These are phyloP conservation scores for Podila epigama DNA, from an alignment of 192 early-diverging fungal species.

Conservation along the genomic window DNA sequence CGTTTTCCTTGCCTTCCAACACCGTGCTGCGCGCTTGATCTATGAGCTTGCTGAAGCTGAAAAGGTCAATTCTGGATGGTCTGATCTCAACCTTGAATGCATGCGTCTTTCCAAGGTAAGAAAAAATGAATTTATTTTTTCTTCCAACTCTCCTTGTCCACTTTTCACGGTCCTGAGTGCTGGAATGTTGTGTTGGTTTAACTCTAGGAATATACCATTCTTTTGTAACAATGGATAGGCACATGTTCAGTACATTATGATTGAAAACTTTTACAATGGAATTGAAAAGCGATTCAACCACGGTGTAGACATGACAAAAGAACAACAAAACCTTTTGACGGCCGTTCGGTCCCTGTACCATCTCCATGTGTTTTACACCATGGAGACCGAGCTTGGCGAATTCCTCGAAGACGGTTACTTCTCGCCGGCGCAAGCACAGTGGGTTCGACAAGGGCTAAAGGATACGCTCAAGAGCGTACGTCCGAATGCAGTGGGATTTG, in stretches of 20 bases:
- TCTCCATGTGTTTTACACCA: constrained; percentile 66
- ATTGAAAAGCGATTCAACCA: constrained; percentile 46
- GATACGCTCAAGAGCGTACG: constrained; percentile 65
- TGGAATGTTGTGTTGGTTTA: neutral
- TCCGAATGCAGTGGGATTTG: constrained; percentile 80
- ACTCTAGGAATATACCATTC: neutral
- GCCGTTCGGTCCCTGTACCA: constrained; percentile 55
- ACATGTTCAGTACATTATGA: constrained; percentile 79
- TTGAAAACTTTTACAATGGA: constrained; percentile 66
- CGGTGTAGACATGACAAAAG: constrained; percentile 6
- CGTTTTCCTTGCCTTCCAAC: constrained; percentile 68
- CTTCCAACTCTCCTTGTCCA: neutral
- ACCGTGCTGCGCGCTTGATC: constrained; percentile 74
- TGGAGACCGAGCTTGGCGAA: constrained; percentile 71
- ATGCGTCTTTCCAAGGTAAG: constrained; percentile 63
- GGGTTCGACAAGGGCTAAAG: constrained; percentile 60
- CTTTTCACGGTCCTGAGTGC: neutral
- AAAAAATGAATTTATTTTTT: neutral
- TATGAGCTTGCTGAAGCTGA: constrained; percentile 66
- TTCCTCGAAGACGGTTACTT: constrained; percentile 65
- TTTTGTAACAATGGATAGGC: constrained; percentile 44
- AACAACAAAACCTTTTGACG: constrained; percentile 35
- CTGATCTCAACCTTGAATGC: constrained; percentile 77
- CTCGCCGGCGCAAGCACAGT: constrained; percentile 48
- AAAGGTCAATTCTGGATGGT: constrained; percentile 61